These are phyloP conservation scores for Aureobasidium lini DNA, from an alignment of 2,329 filamentous ascomycete species.

Conservation along the genomic window DNA sequence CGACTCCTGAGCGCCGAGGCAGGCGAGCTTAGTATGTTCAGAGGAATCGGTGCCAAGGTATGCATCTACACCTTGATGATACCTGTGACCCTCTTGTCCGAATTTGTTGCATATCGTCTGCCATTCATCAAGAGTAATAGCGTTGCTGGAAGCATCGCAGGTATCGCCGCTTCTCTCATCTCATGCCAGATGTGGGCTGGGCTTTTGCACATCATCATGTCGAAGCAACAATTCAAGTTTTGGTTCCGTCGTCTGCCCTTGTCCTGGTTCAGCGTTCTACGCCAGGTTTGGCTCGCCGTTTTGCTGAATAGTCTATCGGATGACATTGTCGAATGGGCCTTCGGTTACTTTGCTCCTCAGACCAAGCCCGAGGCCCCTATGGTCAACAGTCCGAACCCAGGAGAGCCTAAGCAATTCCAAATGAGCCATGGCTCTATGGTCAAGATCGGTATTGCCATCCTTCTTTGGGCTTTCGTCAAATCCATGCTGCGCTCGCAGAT, in stretches of 20 bases:
- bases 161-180: background rate
- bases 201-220: slow-evolving; percentile 13
- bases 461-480: background rate
- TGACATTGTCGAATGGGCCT: background rate
- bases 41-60: background rate
- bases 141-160: background rate
- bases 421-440: background rate
- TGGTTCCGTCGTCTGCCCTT: slow-evolving; percentile 16
- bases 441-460: background rate
- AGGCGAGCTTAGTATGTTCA: slow-evolving; percentile 11
- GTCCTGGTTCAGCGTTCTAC: slow-evolving; percentile 9
- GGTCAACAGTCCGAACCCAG: background rate
- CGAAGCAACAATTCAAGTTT: slow-evolving; percentile 13
- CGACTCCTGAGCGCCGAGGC: slow-evolving; percentile 10
- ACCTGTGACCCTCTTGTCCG: background rate
- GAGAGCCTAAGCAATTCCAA: background rate
- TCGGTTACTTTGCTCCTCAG: background rate
- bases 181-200: background rate
- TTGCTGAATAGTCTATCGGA: background rate
- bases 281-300: background rate
- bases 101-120: background rate
- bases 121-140: background rate
- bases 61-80: background rate
- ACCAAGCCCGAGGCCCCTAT: background rate
- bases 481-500: background rate